phyloP scores from a whole-genome alignment of 2,329 filamentous ascomycete species.

The Paecilomyces sp. region DNA sequence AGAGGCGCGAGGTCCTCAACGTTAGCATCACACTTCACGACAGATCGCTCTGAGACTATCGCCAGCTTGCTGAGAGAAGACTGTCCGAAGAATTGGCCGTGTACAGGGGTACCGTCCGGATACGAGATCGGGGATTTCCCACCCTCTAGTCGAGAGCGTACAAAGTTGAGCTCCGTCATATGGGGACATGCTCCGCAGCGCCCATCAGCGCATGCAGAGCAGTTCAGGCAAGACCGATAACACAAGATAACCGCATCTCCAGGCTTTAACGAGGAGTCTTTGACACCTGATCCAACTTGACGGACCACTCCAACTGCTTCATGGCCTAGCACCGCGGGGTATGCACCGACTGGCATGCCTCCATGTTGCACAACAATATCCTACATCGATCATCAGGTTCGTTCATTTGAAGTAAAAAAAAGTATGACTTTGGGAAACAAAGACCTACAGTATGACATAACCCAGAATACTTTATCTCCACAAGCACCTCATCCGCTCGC shows the following conservation, averaged over 20 bases:
- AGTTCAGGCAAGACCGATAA: constrained; percentile 16
- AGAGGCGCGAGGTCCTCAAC: constrained; percentile 17
- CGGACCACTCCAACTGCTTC: constrained; percentile 22
- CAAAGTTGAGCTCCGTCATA: constrained; percentile 17
- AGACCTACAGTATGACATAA: constrained; percentile 23
- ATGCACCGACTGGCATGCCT: constrained; percentile 15
- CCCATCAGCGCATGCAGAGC: constrained; percentile 12
- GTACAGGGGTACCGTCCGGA: constrained; percentile 10
- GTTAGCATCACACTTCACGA: constrained; percentile 18
- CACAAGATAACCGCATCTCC: constrained; percentile 25
- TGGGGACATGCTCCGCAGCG: constrained; percentile 13
- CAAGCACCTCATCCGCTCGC: constrained; percentile 21
- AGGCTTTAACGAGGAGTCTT: constrained; percentile 15
- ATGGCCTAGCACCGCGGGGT: constrained; percentile 18
- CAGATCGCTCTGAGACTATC: constrained; percentile 19
- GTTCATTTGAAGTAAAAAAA: neutral
- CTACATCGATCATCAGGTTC: constrained; percentile 4
- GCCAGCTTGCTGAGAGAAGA: constrained; percentile 25
- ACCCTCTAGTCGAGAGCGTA: constrained; percentile 11
- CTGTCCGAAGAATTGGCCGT: constrained; percentile 29
- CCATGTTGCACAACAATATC: constrained; percentile 21
- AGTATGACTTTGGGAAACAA: too few species aligned
- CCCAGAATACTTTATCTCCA: constrained; percentile 30
- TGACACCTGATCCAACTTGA: constrained; percentile 17
- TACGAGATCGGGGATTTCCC: constrained; percentile 14